Base-by-base conservation (phyloP, 2,329 filamentous ascomycete species). In the Chaetomium strumarium region DNA sequence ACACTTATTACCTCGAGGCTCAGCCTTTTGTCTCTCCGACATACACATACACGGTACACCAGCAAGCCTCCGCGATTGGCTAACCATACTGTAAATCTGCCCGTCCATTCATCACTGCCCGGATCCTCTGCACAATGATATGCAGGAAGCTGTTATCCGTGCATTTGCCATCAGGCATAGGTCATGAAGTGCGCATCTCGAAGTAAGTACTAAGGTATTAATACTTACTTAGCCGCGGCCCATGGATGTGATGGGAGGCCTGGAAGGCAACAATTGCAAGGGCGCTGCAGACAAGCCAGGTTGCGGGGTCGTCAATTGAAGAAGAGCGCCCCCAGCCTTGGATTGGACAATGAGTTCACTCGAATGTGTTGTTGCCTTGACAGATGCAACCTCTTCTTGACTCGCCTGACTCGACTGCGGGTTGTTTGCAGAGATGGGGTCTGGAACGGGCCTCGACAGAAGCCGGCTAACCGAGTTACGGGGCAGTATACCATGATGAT, bases 261-360 rank as follows among this genome's bases (percentile, higher is more conserved):
- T 48, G 8, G 29, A 34, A 48, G 46, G 46, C 46, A 48, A 34
- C 44, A 36, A 20, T n/a, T 19, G 33, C 45, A 5, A n/a, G n/a
- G n/a, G n/a, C n/a, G 8, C 16, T 14, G 29, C 9, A 34, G 24
- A 41, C 44, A n/a, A n/a, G n/a, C n/a, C n/a, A n/a, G n/a, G n/a
- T 34, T 34, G 33, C 14, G 33, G 10, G 33, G 10, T 3, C 12
- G 31, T 33, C 31, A 4, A 3, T 14, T 12, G 3, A 11, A 34
- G 33, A 34, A 10, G 11, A 12, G 11, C 33, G 33, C 14, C 12
- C 33, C 3, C 4, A 5, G 10, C 14, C 11, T 34, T 34, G 17
- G 34, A 38, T 46, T 46, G 44, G 44, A 46, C 44, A 46, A 38
- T 46, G 5, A 4, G 14, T 10, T 34, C 14, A 34, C 10, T 34